These are phyloP conservation scores for Thielaviopsis punctulata DNA, from an alignment of 2,329 filamentous ascomycete genomes.

Conservation along the genomic window DNA sequence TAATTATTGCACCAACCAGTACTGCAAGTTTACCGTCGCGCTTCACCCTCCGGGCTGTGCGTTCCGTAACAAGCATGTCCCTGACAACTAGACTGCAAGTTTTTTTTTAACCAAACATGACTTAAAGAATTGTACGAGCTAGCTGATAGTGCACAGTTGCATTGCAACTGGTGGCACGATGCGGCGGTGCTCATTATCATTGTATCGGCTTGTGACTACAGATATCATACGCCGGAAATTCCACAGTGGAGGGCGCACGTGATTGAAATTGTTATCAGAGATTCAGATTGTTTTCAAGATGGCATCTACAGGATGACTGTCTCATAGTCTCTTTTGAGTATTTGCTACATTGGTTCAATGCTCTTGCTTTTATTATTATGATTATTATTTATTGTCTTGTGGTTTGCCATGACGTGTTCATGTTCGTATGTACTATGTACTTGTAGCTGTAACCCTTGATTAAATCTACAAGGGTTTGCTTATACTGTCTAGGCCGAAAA, in stretches of 20 bases:
- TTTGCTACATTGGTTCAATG: too few species aligned
- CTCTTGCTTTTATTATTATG: too few species aligned
- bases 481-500: background rate
- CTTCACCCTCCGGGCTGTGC: constrained; percentile 1
- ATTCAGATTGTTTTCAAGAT: background rate
- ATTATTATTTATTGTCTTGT: background rate
- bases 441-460: background rate
- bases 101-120: background rate
- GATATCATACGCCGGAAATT: too few species aligned
- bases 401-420: background rate
- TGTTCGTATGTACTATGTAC: too few species aligned
- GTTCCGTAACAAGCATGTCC: background rate
- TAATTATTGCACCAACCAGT: constrained; percentile 25
- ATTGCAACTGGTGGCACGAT: too few species aligned
- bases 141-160: too few species aligned
- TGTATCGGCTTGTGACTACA: too few species aligned
- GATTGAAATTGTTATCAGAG: background rate
- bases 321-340: background rate
- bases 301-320: background rate
- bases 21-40: constrained; percentile 3
- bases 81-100: background rate
- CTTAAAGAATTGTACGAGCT: background rate
- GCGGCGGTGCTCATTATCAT: too few species aligned
- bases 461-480: background rate
- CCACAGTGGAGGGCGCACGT: too few species aligned